Evolutionary conservation across 2,329 filamentous ascomycete genomes (phyloP).

Genomic region (Aureobasidium lini): DNA sequence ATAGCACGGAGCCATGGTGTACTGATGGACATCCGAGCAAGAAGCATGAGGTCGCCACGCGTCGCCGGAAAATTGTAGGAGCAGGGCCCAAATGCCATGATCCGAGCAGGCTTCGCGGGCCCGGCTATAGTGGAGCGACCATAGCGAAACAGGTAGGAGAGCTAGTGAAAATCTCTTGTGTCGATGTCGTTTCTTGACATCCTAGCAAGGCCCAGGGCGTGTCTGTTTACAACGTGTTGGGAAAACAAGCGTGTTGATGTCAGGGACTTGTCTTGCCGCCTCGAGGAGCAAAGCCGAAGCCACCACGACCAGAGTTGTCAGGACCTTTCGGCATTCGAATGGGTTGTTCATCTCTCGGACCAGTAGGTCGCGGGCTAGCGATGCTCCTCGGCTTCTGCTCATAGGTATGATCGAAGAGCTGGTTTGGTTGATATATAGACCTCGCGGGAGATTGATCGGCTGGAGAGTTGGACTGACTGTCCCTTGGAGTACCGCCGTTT

Average conservation of each 20-base stretch:
- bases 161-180: not conserved
- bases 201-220: not conserved
- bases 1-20: not conserved
- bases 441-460: constrained; percentile 30
- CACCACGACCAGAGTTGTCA: constrained; percentile 66
- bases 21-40: not conserved
- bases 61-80: too few species aligned
- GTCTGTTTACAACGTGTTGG: not conserved
- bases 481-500: constrained; percentile 24
- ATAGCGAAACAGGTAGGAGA: not conserved
- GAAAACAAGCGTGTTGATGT: not conserved
- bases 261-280: not conserved
- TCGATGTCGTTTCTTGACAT: not conserved
- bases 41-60: not conserved
- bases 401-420: constrained; percentile 73
- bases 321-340: constrained; percentile 71
- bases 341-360: constrained; percentile 57
- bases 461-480: constrained; percentile 28
- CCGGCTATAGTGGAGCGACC: not conserved
- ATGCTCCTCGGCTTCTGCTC: constrained; percentile 51
- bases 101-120: not conserved
- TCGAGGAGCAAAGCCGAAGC: constrained; percentile 60
- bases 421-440: constrained; percentile 31
- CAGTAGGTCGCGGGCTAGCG: constrained; percentile 37
- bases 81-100: not conserved